These are phyloP conservation scores for Saccharomyces uvarum DNA, from an alignment of 1,139 yeast genomes.

Conservation along the genomic window DNA sequence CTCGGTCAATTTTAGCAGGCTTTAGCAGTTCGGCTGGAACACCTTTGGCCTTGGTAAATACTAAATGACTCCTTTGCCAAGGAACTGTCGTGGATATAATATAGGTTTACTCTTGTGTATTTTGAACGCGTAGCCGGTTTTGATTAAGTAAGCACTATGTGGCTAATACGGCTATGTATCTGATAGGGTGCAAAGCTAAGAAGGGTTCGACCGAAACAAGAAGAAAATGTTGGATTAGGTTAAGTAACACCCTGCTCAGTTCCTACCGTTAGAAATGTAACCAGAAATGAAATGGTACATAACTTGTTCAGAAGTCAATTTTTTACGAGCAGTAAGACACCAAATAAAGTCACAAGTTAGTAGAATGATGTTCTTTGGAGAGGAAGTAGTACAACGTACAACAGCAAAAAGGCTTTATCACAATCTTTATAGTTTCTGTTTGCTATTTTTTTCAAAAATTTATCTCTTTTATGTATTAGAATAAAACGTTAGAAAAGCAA, in stretches of 20 bases:
- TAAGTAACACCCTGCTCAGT: conserved; percentile 98
- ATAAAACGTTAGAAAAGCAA: too few relatives aligned
- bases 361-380: conserved; percentile 86
- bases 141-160: conserved; percentile 91
- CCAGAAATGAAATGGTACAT: conserved; percentile 99
- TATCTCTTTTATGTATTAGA: too few relatives aligned
- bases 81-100: conserved; percentile 89
- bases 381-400: conserved; percentile 83
- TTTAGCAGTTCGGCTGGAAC: conserved; percentile 83
- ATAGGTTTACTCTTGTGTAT: conserved; percentile 94
- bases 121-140: conserved; percentile 96
- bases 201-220: conserved; percentile 98
- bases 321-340: conserved; percentile 97
- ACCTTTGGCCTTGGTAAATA: conserved; percentile 73
- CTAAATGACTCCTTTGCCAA: conserved; percentile 67
- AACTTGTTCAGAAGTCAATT: conserved; percentile 90
- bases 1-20: conserved; percentile 50
- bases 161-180: conserved; percentile 92
- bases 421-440: too few relatives aligned
- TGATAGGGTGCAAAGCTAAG: conserved; percentile 96
- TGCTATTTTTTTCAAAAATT: too few relatives aligned
- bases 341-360: conserved; percentile 95
- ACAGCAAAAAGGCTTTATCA: conserved; percentile 22
- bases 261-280: conserved; percentile 98
- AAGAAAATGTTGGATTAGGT: conserved; percentile 96